These are phyloP conservation scores for Daedaleopsis sinensis DNA, from an alignment of 768 basidiomycete species.

Conservation along the genomic window DNA sequence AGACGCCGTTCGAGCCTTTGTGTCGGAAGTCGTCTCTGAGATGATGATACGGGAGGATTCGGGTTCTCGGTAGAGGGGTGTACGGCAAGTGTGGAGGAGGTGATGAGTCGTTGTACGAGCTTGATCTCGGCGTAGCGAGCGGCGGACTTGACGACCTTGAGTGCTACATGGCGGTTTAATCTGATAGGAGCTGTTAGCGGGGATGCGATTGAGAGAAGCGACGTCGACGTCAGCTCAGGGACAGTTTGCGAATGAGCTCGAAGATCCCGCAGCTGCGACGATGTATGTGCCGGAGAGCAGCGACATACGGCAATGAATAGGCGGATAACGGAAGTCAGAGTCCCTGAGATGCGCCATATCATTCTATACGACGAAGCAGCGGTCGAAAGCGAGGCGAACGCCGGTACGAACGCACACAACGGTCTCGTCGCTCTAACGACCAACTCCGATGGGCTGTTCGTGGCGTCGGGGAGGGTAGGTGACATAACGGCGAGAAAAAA, in stretches of 20 bases:
- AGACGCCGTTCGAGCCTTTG: constrained; percentile 96
- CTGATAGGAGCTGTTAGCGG: too few species aligned
- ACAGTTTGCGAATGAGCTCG: too few species aligned
- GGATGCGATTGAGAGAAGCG: too few species aligned
- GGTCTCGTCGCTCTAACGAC: background rate
- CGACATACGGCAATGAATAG: constrained; percentile 4
- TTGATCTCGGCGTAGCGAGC: constrained; percentile 98
- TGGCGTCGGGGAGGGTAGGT: background rate
- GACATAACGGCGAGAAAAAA: background rate
- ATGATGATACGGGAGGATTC: constrained; percentile 53
- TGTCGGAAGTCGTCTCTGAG: constrained; percentile 94
- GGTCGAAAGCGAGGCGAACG: constrained; percentile 1
- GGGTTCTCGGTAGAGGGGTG: constrained; percentile 51
- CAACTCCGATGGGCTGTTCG: background rate
- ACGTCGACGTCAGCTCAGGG: too few species aligned
- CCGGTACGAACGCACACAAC: background rate
- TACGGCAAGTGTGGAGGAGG: constrained; percentile 65
- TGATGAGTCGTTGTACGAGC: constrained; percentile 94
- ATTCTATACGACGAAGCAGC: background rate
- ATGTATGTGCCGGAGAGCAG: too few species aligned
- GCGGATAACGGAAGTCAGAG: constrained; percentile 6
- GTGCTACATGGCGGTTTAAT: constrained; percentile 93
- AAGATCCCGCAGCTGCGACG: too few species aligned
- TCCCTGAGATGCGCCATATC: background rate
- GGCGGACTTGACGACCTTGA: constrained; percentile 99